Percentiles rank a stretch among this genome's conserved stretches.
Evolutionary conservation across 2,329 filamentous ascomycete species (phyloP).

Genomic region (Ophiocordyceps camponoti-rufipedis): DNA sequence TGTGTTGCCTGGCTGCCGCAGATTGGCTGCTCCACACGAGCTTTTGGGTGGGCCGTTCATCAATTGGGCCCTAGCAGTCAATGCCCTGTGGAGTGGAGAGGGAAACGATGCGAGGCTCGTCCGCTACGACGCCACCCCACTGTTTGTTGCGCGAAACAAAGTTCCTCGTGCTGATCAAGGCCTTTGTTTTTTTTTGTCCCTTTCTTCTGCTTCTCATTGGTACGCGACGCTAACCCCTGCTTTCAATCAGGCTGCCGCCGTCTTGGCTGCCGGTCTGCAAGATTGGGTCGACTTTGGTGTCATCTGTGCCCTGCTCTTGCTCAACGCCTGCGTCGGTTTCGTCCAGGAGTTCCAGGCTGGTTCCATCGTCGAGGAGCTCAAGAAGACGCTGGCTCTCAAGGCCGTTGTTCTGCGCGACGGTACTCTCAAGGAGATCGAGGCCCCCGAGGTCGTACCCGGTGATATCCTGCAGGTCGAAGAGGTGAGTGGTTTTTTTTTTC

Average conservation of each 20-base stretch:
- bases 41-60: constrained; percentile 8
- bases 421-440: constrained; percentile 59
- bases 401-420: constrained; percentile 71
- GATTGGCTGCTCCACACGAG: constrained; percentile 16
- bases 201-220: not conserved
- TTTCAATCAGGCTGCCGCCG: constrained; percentile 41
- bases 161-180: constrained; percentile 2
- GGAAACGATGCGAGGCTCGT: constrained; percentile 3
- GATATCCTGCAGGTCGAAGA: constrained; percentile 84
- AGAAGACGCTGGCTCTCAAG: constrained; percentile 79
- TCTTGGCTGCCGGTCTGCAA: constrained; percentile 66
- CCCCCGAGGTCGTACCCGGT: constrained; percentile 70
- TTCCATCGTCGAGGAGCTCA: constrained; percentile 77
- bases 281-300: constrained; percentile 92
- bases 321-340: constrained; percentile 77
- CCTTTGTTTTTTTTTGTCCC: not conserved
- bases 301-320: constrained; percentile 64
- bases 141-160: constrained; percentile 6
- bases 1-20: constrained; percentile 8
- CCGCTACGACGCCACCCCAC: constrained; percentile 5
- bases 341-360: constrained; percentile 80
- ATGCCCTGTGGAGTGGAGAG: not conserved
- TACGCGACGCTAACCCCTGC: not conserved
- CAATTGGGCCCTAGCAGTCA: constrained; percentile 6
- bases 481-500: constrained; percentile 4